Evolutionary conservation across 1,139 yeast species (phyloP).

Genomic region (Geotrichum bryndzae): DNA sequence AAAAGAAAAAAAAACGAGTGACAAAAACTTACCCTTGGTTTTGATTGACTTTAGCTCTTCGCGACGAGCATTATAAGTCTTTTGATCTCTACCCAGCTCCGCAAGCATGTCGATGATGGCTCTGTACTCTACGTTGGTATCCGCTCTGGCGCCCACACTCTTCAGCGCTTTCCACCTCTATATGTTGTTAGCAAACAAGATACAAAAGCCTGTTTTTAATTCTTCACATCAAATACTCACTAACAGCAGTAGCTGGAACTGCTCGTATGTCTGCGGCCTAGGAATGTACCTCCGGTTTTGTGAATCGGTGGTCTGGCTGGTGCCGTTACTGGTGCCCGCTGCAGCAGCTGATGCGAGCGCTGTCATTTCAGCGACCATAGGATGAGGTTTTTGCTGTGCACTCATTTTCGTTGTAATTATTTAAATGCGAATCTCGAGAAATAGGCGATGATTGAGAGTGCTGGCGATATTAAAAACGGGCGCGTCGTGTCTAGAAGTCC

Average conservation of each 20-base stretch:
- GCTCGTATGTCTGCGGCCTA: constrained; percentile 33
- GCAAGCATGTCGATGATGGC: constrained; percentile 34
- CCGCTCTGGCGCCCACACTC: constrained; percentile 32
- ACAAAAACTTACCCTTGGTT: background rate
- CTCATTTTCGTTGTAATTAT: background rate
- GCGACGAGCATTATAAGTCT: constrained; percentile 2
- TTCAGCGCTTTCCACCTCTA: constrained; percentile 40
- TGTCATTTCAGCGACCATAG: background rate
- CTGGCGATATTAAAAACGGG: background rate
- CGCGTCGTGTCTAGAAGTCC: background rate
- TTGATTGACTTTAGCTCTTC: constrained; percentile 12
- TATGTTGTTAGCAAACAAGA: background rate
- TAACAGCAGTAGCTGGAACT: constrained; percentile 34
- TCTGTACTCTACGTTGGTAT: constrained; percentile 34
- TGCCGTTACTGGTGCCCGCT: background rate
- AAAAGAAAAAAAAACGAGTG: background rate
- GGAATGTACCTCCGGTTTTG: constrained; percentile 19
- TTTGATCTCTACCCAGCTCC: constrained; percentile 29
- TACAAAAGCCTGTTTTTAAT: background rate
- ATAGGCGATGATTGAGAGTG: background rate
- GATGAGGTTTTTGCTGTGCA: background rate
- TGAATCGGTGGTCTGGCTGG: background rate
- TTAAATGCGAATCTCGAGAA: background rate
- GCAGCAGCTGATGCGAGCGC: background rate
- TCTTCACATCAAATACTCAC: constrained; percentile 21